Evolutionary conservation across 345 rosid genomes (phyloP), one percentile per base, ranked within the genome.

Genomic region (Viola odorata): DNA sequence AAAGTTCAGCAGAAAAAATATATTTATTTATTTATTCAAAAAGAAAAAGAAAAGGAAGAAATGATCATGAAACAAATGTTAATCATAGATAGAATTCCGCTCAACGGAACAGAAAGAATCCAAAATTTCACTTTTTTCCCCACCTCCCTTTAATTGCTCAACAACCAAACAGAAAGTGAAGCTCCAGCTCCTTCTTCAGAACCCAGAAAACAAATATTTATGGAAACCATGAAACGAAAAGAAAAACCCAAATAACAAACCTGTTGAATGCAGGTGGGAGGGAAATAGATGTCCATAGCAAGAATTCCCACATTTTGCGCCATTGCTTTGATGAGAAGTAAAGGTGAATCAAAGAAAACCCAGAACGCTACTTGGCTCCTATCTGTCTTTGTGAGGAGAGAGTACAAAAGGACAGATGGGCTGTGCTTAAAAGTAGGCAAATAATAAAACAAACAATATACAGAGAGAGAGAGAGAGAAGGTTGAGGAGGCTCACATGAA

Each of bases 271-370:
- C 84, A 95, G 69, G 91, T 82, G 10, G 96, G 96, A 77, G 99
- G 99, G 80, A 95, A 95, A 73, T 95, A 95, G 75, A 95, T 88
- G 51, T 95, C 98, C 81, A 91, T 63, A 64, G 99, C 96, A 51
- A 95, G 78, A 70, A 95, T 84, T 61, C 99, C 99, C 38, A 95
- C 99, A 84, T 95, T 91, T 88, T 85, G 85, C 59, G 94, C 85
- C 99, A 95, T 95, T 62, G 61, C 37, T 38, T 15, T 37, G 32
- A 23, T 23, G 32, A 23, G 1, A 23, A 23, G 32, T 23, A 2
- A 2, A 23, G 32, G 32, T 2, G 32, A 23, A 23, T 23, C 32
- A 1, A 23, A 23, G 32, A 23, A 23, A 23, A 23, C 32, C 32
- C 32, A 23, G 32, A 23, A 23, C 32, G 32, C 32, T 23, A 23